Conservation (phyloP, 345 rosid genomes). For the Pugionium cornutum region DNA sequence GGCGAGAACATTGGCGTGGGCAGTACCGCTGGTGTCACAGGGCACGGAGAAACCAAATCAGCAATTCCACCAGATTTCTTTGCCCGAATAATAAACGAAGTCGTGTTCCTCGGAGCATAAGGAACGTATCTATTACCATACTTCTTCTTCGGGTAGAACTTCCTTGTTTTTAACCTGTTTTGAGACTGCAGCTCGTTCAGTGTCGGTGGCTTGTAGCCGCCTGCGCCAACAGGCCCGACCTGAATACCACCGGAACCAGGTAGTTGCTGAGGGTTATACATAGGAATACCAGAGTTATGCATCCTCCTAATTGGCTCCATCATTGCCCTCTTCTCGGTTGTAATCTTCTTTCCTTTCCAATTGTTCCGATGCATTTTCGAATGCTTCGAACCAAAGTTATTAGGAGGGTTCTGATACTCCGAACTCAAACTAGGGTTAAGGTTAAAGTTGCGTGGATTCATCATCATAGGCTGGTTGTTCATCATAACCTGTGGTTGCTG, state of each 20-base stretch:
- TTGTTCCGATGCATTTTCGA: slow-evolving; percentile 43
- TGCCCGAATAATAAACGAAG: slow-evolving; percentile 82
- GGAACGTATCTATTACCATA: slow-evolving; percentile 71
- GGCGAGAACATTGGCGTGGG: slow-evolving; percentile 90
- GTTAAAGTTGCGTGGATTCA: slow-evolving; percentile 53
- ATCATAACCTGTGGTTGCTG: slow-evolving; percentile 50
- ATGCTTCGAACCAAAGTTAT: slow-evolving; percentile 37
- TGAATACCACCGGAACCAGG: slow-evolving; percentile 31
- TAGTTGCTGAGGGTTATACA: slow-evolving; percentile 59
- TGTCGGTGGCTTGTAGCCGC: slow-evolving; percentile 80
- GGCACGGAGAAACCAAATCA: slow-evolving; percentile 89
- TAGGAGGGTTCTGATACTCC: slow-evolving; percentile 46
- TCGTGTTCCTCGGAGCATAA: slow-evolving; percentile 89
- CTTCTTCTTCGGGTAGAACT: slow-evolving; percentile 73
- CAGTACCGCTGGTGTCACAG: slow-evolving; percentile 84
- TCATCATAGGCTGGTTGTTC: slow-evolving; percentile 48
- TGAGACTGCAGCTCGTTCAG: slow-evolving; percentile 79
- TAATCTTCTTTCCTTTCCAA: slow-evolving; percentile 81
- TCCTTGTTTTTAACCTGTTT: slow-evolving; percentile 70
- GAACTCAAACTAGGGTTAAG: slow-evolving; percentile 41
- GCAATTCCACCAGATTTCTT: slow-evolving; percentile 93
- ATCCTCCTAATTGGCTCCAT: slow-evolving; percentile 48
- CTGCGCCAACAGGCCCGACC: slow-evolving; percentile 30
- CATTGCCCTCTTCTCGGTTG: slow-evolving; percentile 40
- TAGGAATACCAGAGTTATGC: slow-evolving; percentile 39